Base-by-base conservation (phyloP, 768 basidiomycete species). In the Bullera alba region DNA sequence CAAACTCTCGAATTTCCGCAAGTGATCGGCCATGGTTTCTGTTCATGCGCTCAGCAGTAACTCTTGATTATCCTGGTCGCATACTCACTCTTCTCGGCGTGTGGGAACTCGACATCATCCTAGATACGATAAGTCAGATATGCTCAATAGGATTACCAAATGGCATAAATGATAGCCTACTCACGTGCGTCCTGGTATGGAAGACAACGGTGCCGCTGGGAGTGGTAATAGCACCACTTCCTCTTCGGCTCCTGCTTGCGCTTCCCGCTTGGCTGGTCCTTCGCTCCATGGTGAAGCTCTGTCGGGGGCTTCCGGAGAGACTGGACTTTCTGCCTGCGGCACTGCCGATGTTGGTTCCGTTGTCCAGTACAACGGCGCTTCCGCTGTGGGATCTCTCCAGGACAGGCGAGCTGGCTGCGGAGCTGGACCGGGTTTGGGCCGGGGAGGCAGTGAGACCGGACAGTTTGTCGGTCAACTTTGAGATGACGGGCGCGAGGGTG, bases 11-110 rank as follows among this genome's bases (percentile, higher is more conserved):
- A 86, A 88, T 76, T 89, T 89, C 71, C 88, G 79, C 58, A 93
- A 79, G 63, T 92, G 88, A 75, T 93, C 91, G 22, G 86, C 84
- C 85, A 93, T 92, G 43, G 87, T 91, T 77, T 69, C 63, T 63
- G 48, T n/a, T n/a, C 25, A 15, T 1, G n/a, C 16, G 7, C 30
- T 52, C 43, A 54, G 28, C 48, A 36, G 5, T n/a, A 16, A 53
- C 6, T 5, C 17, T 25, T 36, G 10, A 12, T 8, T 32, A 3
- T 5, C 37, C 2, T 15, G 29, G 12, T 5, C 43, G 37, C 58
- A 45, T 41, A 63, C 79, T 65, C 28, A 75, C 82, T 89, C 78
- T 91, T 93, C 71, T 88, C 91, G 52, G 90, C 91, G 77, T 91
- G 87, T 15, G 91, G 91, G 41, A 89, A 83, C 69, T 83, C 83